Evolutionary conservation across 805 yeast genomes (phyloP), one percentile per base, ranked within the genome.

Genomic region (Candida chauliodis): DNA sequence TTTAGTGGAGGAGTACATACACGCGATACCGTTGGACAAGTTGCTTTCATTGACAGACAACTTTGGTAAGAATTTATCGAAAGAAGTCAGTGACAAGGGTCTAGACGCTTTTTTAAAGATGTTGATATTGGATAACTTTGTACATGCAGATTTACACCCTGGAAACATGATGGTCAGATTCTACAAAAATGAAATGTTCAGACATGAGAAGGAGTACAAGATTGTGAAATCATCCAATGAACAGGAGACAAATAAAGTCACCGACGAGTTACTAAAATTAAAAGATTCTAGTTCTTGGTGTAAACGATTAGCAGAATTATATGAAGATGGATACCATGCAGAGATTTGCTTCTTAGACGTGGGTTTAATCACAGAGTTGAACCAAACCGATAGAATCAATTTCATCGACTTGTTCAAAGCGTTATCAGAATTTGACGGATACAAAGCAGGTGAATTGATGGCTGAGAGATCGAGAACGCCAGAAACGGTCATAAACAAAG

Each of bases 141-240:
- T 90, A 30, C 99, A 93, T 58, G 91, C 98, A 0, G 99, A 93
- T 63, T 69, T 93, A 42, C 99, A 93, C 50, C 97, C 99, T 0
- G 99, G 99, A 3, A 93, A 93, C 58, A 86, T 93, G 53, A 77
- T 89, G 69, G 76, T 87, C 7, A 64, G 87, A 34, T 80, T 85
- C 50, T 71, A 81, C 48, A 78, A 78, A 48, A 72, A 67, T 39
- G 73, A 66, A 40, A 40, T 59, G 38, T 61, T 58, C 42, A 61
- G 55, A 40, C 76, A 73, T 42, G 66, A 56, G 38, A 64, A 59
- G 41, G 73, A 67, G 42, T 65, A 67, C 50, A 61, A 61, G 45
- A 59, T 66, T 14, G 65, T 66, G 10, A 64, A 73, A 38, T 48
- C 72, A 10, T 60, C 63, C 43, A 61, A 69, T 44, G 76, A 70